Evolutionary conservation across 768 basidiomycete species (phyloP), one percentile per base, ranked within the genome.

Genomic region (Mycena albidolilacea): DNA sequence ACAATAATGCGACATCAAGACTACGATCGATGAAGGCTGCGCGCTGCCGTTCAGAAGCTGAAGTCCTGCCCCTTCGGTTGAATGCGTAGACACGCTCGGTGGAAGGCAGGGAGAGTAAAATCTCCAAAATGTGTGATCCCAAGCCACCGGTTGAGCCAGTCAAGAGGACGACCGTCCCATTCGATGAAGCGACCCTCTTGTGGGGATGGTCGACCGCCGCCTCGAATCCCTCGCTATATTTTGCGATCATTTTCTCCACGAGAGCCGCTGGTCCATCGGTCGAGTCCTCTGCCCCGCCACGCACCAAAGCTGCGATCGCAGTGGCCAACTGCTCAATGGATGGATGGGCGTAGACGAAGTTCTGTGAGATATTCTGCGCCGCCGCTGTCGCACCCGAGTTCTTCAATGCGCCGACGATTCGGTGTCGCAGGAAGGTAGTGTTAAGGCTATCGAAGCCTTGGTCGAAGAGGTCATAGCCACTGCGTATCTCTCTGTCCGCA

Each of bases 81-180:
- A 84, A 70, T 0, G 80, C 78, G 59, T 84, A 85, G 8, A 85
- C 75, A 35, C 69, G 77, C 39, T 76, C 67, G 1, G 83, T 79
- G 0, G 30, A 43, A 0, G 72, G 52, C 5, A 79, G 72, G 19
- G 75, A 52, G 35, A 84, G 70, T 14, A 85, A 77, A 4, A 66
- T 67, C 0, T 79, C 77, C 39, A 87, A 75, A 17, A 85, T 62
- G 61, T 83, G 81, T 2, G 84, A 82, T 17, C 86, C 85, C 1
- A 87, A 79, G 11, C 81, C 82, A 10, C 86, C 86, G 7, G 86
- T 87, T 0, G 85, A 83, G 15, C 86, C 86, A 5, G 86, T 87
- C 43, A 87, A 72, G 1, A 86, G 79, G 6, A 85, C 79, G 7
- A 80, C 77, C 7, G 77, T 60, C 0, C 62, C 67, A 17, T n/a